Conservation (phyloP, 148 eudicot species). For the Silene uniflora region DNA sequence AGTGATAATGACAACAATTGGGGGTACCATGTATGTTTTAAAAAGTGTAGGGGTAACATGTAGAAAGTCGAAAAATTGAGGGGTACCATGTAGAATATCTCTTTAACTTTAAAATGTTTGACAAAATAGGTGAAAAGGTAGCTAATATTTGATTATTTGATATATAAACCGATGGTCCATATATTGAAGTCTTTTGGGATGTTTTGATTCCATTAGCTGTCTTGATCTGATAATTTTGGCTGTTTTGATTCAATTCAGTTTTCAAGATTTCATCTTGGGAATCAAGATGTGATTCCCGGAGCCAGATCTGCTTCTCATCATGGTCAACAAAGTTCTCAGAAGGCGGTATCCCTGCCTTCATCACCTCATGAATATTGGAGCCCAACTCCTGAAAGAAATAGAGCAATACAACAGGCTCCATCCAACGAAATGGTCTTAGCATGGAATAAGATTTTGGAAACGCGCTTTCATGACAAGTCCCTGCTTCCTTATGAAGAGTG, state of each 20-base stretch:
- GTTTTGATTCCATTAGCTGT: background rate
- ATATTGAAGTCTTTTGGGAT: background rate
- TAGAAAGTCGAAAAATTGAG: too few relatives aligned
- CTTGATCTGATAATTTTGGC: background rate
- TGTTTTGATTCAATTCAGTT: slow-evolving; percentile 33
- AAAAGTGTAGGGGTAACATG: too few relatives aligned
- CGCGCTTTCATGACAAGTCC: slow-evolving; percentile 61
- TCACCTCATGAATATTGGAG: slow-evolving; percentile 77
- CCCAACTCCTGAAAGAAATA: slow-evolving; percentile 46
- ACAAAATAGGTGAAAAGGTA: too few relatives aligned
- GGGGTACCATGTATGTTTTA: too few relatives aligned
- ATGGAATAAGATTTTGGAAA: slow-evolving; percentile 76
- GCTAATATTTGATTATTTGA: too few relatives aligned
- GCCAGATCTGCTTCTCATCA: slow-evolving; percentile 42
- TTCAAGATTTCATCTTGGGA: slow-evolving; percentile 43
- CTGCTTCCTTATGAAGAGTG: slow-evolving; percentile 88
- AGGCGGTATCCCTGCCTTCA: slow-evolving; percentile 89
- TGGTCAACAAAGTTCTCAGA: slow-evolving; percentile 62
- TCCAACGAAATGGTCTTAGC: slow-evolving; percentile 60
- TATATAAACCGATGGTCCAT: background rate
- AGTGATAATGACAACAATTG: too few relatives aligned
- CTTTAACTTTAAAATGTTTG: too few relatives aligned
- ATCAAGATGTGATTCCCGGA: slow-evolving; percentile 51
- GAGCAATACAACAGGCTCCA: slow-evolving; percentile 32
- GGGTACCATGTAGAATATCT: too few relatives aligned